phyloP scores from a whole-genome alignment of 495 filamentous ascomycete species.

The Aspergillus kassunensis region DNA sequence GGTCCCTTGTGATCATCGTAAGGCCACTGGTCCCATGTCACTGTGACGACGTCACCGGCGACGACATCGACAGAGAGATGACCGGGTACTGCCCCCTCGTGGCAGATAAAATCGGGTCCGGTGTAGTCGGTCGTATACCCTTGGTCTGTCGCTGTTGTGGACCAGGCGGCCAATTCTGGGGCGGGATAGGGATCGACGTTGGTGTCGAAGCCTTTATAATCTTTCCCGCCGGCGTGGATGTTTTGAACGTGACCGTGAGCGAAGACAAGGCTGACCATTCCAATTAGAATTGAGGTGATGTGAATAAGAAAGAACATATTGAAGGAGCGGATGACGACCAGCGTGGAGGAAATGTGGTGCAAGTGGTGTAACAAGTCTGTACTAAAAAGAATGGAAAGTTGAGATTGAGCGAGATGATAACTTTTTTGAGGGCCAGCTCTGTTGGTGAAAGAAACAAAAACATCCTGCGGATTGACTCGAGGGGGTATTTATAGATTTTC shows the following conservation, averaged over 20 bases:
- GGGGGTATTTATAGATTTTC: not conserved
- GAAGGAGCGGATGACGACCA: not conserved
- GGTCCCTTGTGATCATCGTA: slow-evolving; percentile 18
- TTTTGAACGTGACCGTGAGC: not conserved
- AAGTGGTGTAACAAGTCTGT: not conserved
- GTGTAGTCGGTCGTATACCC: slow-evolving; percentile 46
- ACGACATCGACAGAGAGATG: slow-evolving; percentile 34
- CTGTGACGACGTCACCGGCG: slow-evolving; percentile 37
- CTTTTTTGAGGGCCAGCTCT: not conserved
- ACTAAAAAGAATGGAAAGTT: not conserved
- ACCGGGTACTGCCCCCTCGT: slow-evolving; percentile 34
- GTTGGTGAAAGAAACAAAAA: not conserved
- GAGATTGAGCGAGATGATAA: not conserved
- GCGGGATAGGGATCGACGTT: slow-evolving; percentile 29
- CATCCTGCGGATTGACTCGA: not conserved
- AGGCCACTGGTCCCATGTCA: slow-evolving; percentile 38
- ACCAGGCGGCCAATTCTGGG: slow-evolving; percentile 43
- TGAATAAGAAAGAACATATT: not conserved
- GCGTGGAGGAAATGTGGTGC: not conserved
- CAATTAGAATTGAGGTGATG: not conserved
- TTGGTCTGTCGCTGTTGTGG: slow-evolving; percentile 42
- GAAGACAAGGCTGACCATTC: not conserved
- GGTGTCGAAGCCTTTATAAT: slow-evolving; percentile 32
- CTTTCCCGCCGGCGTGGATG: not conserved
- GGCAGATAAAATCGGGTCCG: slow-evolving; percentile 49